Evolutionary conservation across 768 basidiomycete genomes (phyloP).

Genomic region (Macrocybe gigantea): DNA sequence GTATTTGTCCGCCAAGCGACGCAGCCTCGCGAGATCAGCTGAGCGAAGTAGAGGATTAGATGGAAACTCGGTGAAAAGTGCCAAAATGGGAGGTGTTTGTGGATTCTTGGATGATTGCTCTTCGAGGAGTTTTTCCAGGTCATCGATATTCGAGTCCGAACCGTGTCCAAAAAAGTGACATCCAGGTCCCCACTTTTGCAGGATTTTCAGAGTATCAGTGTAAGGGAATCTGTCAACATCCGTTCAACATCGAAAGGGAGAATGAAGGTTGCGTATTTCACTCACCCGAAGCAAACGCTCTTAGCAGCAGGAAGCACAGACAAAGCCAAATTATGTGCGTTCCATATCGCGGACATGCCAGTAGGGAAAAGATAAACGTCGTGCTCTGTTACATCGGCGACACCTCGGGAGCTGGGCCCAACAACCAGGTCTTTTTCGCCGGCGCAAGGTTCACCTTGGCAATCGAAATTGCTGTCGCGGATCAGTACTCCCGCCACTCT

Average conservation of each 20-base stretch:
- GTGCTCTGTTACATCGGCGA: conserved; percentile 65
- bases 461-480: conserved; percentile 44
- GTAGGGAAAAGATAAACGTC: conserved; percentile 86
- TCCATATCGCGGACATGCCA: conserved; percentile 96
- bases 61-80: conserved; percentile 91
- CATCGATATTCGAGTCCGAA: conserved; percentile 66
- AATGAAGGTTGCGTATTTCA: neutral
- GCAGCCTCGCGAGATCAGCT: conserved; percentile 67
- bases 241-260: neutral
- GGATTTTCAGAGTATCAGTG: conserved; percentile 88
- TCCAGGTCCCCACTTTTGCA: conserved; percentile 96
- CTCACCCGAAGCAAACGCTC: conserved; percentile 92
- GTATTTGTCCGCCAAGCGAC: conserved; percentile 79
- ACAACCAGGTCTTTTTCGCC: conserved; percentile 40
- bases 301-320: conserved; percentile 54
- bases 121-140: conserved; percentile 59
- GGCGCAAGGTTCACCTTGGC: conserved; percentile 26
- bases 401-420: conserved; percentile 65
- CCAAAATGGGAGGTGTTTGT: conserved; percentile 56
- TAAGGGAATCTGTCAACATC: conserved; percentile 75
- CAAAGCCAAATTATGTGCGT: conserved; percentile 69
- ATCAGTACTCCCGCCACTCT: conserved; percentile 85
- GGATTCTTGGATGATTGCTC: conserved; percentile 32
- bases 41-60: conserved; percentile 93
- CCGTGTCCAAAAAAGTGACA: conserved; percentile 86